A percentile compares a stretch with the other conserved stretches of the same genome.
These are phyloP conservation scores for Penstemon barbatus DNA, from an alignment of 257 asterid species.

Conservation along the genomic window DNA sequence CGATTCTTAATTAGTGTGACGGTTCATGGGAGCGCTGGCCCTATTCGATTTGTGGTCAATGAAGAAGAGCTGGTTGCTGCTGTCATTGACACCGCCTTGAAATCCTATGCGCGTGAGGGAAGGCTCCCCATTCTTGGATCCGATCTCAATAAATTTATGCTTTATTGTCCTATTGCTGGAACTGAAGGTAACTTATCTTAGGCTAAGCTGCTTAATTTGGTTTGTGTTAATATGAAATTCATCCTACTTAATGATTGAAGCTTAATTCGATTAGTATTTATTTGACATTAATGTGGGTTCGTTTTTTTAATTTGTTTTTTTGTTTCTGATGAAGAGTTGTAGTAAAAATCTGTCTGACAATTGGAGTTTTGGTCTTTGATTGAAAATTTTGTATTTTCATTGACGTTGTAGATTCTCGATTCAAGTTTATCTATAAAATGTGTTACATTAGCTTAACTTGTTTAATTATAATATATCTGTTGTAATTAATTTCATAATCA, in stretches of 20 bases:
- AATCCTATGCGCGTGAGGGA: slow-evolving; percentile 86
- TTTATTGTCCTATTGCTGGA: slow-evolving; percentile 68
- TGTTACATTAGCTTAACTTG: too few species aligned
- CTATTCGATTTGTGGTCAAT: slow-evolving; percentile 80
- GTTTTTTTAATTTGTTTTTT: background rate
- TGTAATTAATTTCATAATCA: background rate
- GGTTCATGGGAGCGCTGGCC: slow-evolving; percentile 88
- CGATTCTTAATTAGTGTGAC: slow-evolving; percentile 72
- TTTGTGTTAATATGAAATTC: background rate
- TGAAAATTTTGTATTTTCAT: too few species aligned
- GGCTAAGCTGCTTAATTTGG: background rate
- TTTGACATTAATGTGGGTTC: background rate
- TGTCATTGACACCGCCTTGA: slow-evolving; percentile 78
- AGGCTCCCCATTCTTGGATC: slow-evolving; percentile 85
- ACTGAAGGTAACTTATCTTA: slow-evolving; percentile 55
- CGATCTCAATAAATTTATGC: slow-evolving; percentile 61
- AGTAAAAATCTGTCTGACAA: background rate
- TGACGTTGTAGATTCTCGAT: too few species aligned
- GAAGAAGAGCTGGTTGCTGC: slow-evolving; percentile 73
- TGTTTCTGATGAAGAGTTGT: background rate
- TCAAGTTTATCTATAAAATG: too few species aligned
- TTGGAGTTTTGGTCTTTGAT: background rate
- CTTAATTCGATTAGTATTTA: too few species aligned
- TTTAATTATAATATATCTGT: background rate
- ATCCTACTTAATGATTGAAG: too few species aligned